Evolutionary conservation across 2,329 filamentous ascomycete genomes (phyloP), one percentile per base, ranked within the genome.

Genomic region (Fusarium aywerte): DNA sequence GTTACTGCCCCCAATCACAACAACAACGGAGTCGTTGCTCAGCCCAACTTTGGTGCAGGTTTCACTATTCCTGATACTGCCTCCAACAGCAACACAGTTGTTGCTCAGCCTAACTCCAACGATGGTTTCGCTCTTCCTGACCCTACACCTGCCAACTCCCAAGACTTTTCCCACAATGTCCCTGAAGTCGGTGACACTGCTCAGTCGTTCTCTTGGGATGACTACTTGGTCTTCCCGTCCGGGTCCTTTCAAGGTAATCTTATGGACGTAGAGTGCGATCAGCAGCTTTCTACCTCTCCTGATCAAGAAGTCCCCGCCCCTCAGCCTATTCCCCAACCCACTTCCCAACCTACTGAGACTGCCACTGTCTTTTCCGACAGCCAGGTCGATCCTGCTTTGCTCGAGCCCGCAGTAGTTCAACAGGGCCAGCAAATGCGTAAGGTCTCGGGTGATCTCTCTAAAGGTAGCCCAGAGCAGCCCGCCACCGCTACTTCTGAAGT

Each of bases 361-460:
- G 6, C 15, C 9, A 23, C 15, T 31, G 18, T n/a, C 13, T 15
- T 9, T 31, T 21, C 20, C 18, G 18, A 21, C 8, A 38, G 6
- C 3, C 35, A 5, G 8, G 18, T 42, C n/a, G 39, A 42, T n/a
- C 21, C 21, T 27, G 6, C 39, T 16, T 12, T 42, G 23, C 7
- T 16, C 13, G 38, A 40, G 11, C 21, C 20, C 7, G 13, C 38
- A 5, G 7, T 16, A n/a, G 18, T n/a, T 40, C 21, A 40, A 35
- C 58, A 61, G 16, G 18, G 20, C 9, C 33, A 21, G 4, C 55
- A 61, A 35, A 39, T 60, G 21, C 39, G 33, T 21, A 53, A 53
- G 15, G 45, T 53, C 39, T 61, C 58, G 15, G 20, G 35, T 20
- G 21, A 49, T 13, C 33, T 44, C 7, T 27, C 25, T 15, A 27